A percentile compares a stretch with the other conserved stretches of the same genome.
phyloP scores from a whole-genome alignment of 1,284 basidiomycete genomes.

The Anthracocystis setariae region DNA sequence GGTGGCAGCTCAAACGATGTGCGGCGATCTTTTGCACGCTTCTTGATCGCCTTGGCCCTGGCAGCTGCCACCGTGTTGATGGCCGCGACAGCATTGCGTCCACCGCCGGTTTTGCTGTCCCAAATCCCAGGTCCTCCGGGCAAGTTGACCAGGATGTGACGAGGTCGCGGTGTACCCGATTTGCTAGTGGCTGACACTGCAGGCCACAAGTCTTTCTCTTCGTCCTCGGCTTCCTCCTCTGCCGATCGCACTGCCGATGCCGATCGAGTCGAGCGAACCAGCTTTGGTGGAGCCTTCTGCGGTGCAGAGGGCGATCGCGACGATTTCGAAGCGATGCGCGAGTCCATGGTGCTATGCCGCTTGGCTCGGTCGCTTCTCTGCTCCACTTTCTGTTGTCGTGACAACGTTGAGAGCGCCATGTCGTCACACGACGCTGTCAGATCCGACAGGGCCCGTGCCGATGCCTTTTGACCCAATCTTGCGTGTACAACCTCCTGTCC shows the following conservation, averaged over 20 bases:
- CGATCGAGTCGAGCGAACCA: conserved; percentile 24
- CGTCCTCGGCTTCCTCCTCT: conserved; percentile 24
- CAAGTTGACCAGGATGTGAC: conserved; percentile 49
- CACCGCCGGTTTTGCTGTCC: conserved; percentile 50
- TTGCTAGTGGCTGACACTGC: conserved; percentile 44
- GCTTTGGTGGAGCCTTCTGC: conserved; percentile 34
- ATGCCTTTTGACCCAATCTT: conserved; percentile 36
- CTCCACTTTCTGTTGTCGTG: conserved; percentile 4
- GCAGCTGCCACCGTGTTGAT: conserved; percentile 48
- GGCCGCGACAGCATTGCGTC: conserved; percentile 42
- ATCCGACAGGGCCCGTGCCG: conserved; percentile 31
- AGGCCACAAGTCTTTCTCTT: conserved; percentile 37
- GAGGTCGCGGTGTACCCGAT: conserved; percentile 43
- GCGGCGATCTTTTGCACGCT: conserved; percentile 28
- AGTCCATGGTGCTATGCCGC: conserved; percentile 21
- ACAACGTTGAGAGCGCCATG: conserved; percentile 22
- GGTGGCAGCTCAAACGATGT: conserved; percentile 37
- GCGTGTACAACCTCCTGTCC: conserved; percentile 62
- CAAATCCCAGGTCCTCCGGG: conserved; percentile 50
- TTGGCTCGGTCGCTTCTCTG: background rate
- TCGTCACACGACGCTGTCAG: conserved; percentile 42
- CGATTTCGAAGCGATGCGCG: conserved; percentile 8
- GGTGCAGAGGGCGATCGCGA: conserved; percentile 23
- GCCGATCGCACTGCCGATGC: conserved; percentile 9
- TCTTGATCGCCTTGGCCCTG: conserved; percentile 46